phyloP scores from a whole-genome alignment of 306 rosid species.

The Carpinus fangiana region DNA sequence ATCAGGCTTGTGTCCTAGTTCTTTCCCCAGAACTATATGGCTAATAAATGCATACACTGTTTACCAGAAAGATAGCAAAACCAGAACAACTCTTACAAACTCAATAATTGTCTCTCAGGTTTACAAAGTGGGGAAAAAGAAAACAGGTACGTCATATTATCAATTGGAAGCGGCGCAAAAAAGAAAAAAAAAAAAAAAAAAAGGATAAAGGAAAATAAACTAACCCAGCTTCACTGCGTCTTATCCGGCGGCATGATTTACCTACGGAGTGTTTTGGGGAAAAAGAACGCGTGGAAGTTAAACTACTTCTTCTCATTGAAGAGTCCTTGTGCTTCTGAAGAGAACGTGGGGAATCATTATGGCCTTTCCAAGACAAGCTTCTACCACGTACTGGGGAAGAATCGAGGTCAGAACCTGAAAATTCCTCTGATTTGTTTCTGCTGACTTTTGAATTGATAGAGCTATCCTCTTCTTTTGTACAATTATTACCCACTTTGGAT shows the following conservation, averaged over 20 bases:
- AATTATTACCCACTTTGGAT: constrained; percentile 48
- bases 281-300: constrained; percentile 51
- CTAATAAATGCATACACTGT: not conserved
- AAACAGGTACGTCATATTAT: not conserved
- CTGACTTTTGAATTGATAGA: constrained; percentile 42
- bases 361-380: constrained; percentile 97
- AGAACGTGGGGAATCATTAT: constrained; percentile 46
- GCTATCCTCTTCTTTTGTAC: constrained; percentile 36
- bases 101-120: not conserved
- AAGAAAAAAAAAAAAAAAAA: not conserved
- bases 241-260: constrained; percentile 86
- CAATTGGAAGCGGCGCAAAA: not conserved
- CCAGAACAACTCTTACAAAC: not conserved
- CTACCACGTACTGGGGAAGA: constrained; percentile 56
- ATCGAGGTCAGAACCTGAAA: constrained; percentile 58
- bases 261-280: constrained; percentile 72
- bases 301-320: constrained; percentile 55
- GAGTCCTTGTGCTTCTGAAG: constrained; percentile 55
- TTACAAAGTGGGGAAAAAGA: not conserved
- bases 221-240: constrained; percentile 63
- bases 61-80: not conserved
- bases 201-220: constrained; percentile 10
- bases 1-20: constrained; percentile 1
- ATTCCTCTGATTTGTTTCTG: constrained; percentile 51
- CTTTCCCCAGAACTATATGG: not conserved